phyloP scores from a whole-genome alignment of 1,139 yeast genomes.

The Pichia sp. region DNA sequence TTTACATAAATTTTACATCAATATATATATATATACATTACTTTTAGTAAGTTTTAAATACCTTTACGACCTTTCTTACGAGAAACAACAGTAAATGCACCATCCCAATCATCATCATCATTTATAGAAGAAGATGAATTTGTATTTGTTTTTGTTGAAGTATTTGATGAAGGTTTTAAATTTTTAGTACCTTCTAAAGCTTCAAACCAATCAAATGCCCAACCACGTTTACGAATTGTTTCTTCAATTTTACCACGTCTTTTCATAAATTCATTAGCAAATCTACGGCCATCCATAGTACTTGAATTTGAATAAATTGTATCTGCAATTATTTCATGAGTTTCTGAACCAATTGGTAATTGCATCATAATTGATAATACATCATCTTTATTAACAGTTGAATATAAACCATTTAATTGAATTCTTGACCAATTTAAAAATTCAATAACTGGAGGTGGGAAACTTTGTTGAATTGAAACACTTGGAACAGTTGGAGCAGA shows the following conservation, averaged over 20 bases:
- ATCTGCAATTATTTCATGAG: slow-evolving; percentile 83
- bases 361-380: slow-evolving; percentile 74
- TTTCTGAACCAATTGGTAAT: slow-evolving; percentile 67
- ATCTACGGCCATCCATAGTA: slow-evolving; percentile 91
- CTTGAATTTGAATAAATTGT: slow-evolving; percentile 86
- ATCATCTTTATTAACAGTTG: slow-evolving; percentile 69
- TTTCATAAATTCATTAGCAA: slow-evolving; percentile 83
- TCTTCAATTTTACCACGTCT: slow-evolving; percentile 68
- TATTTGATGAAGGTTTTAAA: neutral
- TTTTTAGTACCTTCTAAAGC: slow-evolving; percentile 31
- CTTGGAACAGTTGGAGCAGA: slow-evolving; percentile 8
- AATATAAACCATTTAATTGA: slow-evolving; percentile 64
- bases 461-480: neutral
- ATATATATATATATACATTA: neutral
- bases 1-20: neutral
- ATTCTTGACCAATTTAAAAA: slow-evolving; percentile 81
- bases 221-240: slow-evolving; percentile 35
- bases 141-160: neutral
- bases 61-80: slow-evolving; percentile 55
- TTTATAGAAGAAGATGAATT: neutral
- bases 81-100: slow-evolving; percentile 53
- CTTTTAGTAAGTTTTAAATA: slow-evolving; percentile 15
- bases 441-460: slow-evolving; percentile 43
- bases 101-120: slow-evolving; percentile 66
- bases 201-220: slow-evolving; percentile 60